Evolutionary conservation across 192 early-diverging fungal genomes (phyloP).

Genomic region (Phycomyces blakesleeanus): DNA sequence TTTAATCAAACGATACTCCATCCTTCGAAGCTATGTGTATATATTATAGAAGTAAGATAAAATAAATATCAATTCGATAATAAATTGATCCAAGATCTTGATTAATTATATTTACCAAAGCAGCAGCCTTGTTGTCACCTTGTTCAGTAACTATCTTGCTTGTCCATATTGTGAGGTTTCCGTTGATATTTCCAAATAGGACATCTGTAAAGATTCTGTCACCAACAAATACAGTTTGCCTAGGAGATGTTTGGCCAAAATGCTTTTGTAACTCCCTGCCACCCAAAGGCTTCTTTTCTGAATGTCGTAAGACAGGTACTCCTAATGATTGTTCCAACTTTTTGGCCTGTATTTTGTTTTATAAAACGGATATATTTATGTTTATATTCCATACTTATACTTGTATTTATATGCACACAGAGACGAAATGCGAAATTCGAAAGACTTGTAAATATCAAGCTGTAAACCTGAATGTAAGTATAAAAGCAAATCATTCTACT

Average conservation of each 20-base stretch:
- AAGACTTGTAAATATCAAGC: background rate
- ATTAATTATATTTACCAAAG: no score
- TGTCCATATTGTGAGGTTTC: slow-evolving; percentile 70
- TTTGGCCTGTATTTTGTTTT: slow-evolving; percentile 36
- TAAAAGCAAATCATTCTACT: background rate
- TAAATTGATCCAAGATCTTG: no score
- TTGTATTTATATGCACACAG: no score
- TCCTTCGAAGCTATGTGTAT: slow-evolving; percentile 16
- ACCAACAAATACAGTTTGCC: slow-evolving; percentile 73
- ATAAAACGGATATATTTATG: no score
- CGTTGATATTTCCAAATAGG: slow-evolving; percentile 74
- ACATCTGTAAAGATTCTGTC: slow-evolving; percentile 88
- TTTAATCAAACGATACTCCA: slow-evolving; percentile 18
- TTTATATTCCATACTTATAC: no score
- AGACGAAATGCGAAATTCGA: no score
- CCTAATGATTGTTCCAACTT: slow-evolving; percentile 44
- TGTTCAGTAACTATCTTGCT: slow-evolving; percentile 62
- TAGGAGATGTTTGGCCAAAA: slow-evolving; percentile 39
- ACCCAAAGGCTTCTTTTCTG: slow-evolving; percentile 73
- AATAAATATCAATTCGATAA: slow-evolving; percentile 10
- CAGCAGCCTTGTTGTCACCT: slow-evolving; percentile 77
- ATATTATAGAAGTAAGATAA: background rate
- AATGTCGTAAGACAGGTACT: slow-evolving; percentile 56
- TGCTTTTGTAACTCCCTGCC: slow-evolving; percentile 53
- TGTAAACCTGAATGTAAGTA: background rate